Conservation (phyloP, 1,284 basidiomycete genomes). For the Sporisorium sorghi region DNA sequence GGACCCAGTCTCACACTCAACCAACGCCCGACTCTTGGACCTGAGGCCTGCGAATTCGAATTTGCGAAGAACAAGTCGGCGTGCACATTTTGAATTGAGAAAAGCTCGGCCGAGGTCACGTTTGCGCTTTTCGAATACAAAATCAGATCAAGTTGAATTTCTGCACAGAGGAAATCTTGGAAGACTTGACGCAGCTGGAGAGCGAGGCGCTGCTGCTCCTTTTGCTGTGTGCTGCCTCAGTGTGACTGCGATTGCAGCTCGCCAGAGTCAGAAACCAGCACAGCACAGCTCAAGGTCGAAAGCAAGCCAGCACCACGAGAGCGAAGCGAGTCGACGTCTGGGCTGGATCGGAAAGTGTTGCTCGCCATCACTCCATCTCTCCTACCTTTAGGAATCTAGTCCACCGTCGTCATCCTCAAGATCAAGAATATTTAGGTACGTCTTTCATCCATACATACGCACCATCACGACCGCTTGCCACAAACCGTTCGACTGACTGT, state of each 20-base stretch:
- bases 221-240: background rate
- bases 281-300: background rate
- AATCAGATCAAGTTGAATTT: background rate
- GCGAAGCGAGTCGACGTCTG: background rate
- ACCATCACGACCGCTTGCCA: background rate
- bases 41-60: background rate
- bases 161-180: background rate
- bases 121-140: background rate
- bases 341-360: constrained; percentile 20
- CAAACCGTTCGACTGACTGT: constrained; percentile 14
- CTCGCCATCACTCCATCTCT: constrained; percentile 39
- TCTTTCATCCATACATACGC: background rate
- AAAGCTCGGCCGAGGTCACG: constrained; percentile 6
- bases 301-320: background rate
- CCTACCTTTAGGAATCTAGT: constrained; percentile 42
- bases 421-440: constrained; percentile 52
- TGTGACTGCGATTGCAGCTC: background rate
- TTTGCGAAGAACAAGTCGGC: no score
- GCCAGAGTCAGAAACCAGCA: background rate
- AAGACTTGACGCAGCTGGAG: background rate
- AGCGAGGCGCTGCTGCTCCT: background rate
- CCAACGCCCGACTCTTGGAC: background rate
- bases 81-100: background rate
- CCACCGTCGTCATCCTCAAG: constrained; percentile 49
- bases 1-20: background rate